Percentiles rank a stretch among this genome's conserved stretches.
Evolutionary conservation across 2,329 filamentous ascomycete genomes (phyloP).

Genomic region (Sporothrix schenckii): DNA sequence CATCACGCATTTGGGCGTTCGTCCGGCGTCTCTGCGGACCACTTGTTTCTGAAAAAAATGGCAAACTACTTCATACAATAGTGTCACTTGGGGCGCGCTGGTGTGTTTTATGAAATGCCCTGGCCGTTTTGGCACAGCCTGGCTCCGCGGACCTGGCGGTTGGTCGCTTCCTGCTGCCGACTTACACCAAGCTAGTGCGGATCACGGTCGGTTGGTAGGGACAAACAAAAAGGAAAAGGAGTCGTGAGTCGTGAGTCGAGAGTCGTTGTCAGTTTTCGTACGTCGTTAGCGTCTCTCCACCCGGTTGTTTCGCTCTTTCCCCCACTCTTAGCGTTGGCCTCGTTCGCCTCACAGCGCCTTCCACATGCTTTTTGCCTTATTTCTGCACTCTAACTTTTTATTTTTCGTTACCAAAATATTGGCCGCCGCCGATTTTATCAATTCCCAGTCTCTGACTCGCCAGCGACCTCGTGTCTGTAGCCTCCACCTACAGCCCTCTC

Average conservation of each 20-base stretch:
- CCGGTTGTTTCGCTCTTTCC: conserved; percentile 11
- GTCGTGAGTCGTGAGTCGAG: background rate
- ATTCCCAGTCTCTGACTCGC: conserved; percentile 37
- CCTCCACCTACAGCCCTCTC: conserved; percentile 22
- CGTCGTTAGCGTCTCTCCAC: conserved; percentile 3
- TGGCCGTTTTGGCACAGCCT: background rate
- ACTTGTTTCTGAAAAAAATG: conserved; percentile 8
- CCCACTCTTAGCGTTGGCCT: conserved; percentile 27
- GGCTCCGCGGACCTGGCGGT: conserved; percentile 6
- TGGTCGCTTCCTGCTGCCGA: conserved; percentile 26
- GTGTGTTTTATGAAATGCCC: conserved; percentile 16
- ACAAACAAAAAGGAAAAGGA: background rate
- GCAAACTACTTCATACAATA: background rate
- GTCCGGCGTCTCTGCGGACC: background rate
- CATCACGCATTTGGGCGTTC: background rate
- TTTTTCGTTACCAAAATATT: conserved; percentile 1
- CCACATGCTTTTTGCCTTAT: conserved; percentile 31
- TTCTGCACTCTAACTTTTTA: background rate
- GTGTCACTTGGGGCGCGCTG: conserved; percentile 4
- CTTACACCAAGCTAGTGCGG: conserved; percentile 26
- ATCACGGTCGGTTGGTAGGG: conserved; percentile 8
- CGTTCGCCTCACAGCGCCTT: conserved; percentile 32
- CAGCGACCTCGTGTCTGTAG: conserved; percentile 29
- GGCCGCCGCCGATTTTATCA: conserved; percentile 33
- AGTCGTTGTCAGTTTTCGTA: background rate